Evolutionary conservation across 1,284 basidiomycete species (phyloP), one percentile per base, ranked within the genome.

Genomic region (Bondarzewia mesenterica): DNA sequence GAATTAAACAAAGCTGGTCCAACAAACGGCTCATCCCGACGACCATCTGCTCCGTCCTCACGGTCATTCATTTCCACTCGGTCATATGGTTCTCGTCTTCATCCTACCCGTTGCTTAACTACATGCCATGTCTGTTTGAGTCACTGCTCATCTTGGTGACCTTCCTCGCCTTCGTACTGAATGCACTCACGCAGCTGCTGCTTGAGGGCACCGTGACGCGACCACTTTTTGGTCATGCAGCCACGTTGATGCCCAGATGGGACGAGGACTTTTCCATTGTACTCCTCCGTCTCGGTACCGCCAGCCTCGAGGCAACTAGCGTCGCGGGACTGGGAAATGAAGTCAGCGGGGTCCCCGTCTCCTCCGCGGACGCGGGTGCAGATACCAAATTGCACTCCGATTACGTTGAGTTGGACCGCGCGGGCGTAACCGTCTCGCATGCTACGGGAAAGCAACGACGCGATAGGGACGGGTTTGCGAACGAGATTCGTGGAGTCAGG

Each of bases 231-330:
- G 74, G 72, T 7, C 75, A 74, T 50, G 58, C 66, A 12, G 60
- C 60, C 25, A 65, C 63, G 39, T 59, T 78, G 32, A 57, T 72
- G 42, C 76, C 75, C 10, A 67, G 64, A 42, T 73, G 71, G 61
- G 82, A 88, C 29, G 85, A 88, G 60, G 85, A 89, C 59, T 89
- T 84, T 62, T 76, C 78, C 3, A 72, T 86, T 22, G 75, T 81
- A 3, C 68, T 89, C 27, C 69, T 87, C 44, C 76, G 85, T 20
- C 68, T 86, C 15, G 83, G 84, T 7, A 83, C 82, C 1, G 84
- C 82, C 2, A 84, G 82, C 57, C 66, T 89, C 44, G 85, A 88
- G 60, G 80, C 81, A 0, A 86, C 84, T 0, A 78, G 77, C 46
- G 71, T 84, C 16, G 73, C 78, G 16, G 86, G 85, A 1, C 72